Percentiles rank a stretch among this genome's conserved stretches.
Conservation (phyloP, 164 flowering plant genomes). For the Magnolia changhungtana region DNA sequence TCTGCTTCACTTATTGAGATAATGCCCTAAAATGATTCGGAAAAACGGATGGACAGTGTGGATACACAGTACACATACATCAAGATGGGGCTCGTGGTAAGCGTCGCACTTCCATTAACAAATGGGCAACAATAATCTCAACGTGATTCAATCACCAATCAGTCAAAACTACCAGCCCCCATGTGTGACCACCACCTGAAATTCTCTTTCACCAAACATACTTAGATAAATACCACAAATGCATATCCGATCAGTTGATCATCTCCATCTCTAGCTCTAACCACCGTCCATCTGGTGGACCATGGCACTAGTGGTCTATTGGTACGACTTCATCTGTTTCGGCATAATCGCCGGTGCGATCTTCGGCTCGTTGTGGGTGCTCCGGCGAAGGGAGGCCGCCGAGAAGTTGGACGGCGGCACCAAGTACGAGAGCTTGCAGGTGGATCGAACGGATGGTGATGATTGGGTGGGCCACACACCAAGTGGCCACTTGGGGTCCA, state of each 20-base stretch:
- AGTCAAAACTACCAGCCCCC: conserved; percentile 43
- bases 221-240: background rate
- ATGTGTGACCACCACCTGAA: background rate
- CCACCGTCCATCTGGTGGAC: background rate
- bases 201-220: background rate
- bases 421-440: conserved; percentile 37
- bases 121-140: background rate
- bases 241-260: background rate
- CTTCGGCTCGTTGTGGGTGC: conserved; percentile 37
- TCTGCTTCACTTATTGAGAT: too few relatives aligned
- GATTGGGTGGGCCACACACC: conserved; percentile 16
- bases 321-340: conserved; percentile 62
- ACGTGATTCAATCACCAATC: conserved; percentile 18
- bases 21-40: too few relatives aligned
- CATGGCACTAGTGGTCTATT: conserved; percentile 48
- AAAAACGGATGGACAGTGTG: too few relatives aligned
- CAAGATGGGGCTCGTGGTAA: too few relatives aligned
- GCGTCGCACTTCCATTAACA: too few relatives aligned
- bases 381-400: conserved; percentile 29
- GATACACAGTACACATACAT: too few relatives aligned
- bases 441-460: conserved; percentile 13
- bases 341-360: conserved; percentile 43
- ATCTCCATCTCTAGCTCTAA: background rate
- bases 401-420: conserved; percentile 16
- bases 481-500: conserved; percentile 28